These are phyloP conservation scores for Cercospora berteroae DNA, from an alignment of 2,329 filamentous ascomycete genomes.

Conservation along the genomic window DNA sequence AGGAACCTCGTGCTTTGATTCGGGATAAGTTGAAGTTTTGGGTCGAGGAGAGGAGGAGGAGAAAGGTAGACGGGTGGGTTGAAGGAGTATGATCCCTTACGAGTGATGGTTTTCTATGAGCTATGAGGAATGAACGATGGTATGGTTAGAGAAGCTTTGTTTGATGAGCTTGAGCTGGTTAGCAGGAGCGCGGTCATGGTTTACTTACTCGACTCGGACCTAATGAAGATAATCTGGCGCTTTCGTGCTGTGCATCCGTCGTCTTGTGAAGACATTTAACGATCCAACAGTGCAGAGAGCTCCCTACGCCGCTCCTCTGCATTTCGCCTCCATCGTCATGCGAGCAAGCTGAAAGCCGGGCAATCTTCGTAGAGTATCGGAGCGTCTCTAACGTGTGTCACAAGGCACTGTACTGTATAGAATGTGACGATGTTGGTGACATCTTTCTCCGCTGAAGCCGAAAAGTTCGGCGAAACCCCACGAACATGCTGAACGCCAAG, in stretches of 20 bases:
- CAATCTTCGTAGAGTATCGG: neutral
- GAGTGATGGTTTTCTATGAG: neutral
- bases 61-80: neutral
- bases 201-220: neutral
- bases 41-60: constrained; percentile 6
- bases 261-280: too few species aligned
- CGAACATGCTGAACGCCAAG: neutral
- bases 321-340: neutral
- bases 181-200: too few species aligned
- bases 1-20: constrained; percentile 8
- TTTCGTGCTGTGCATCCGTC: too few species aligned
- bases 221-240: neutral
- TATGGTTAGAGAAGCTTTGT: neutral
- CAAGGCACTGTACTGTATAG: too few species aligned
- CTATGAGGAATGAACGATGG: neutral
- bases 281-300: too few species aligned
- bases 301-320: neutral
- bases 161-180: too few species aligned
- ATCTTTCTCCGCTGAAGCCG: neutral
- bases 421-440: neutral
- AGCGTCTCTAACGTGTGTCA: too few species aligned
- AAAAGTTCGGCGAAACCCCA: neutral
- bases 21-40: constrained; percentile 5
- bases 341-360: neutral
- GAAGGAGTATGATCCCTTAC: neutral